These are phyloP conservation scores for Corymbia calophylla DNA, from an alignment of 441 rosid species.

Conservation along the genomic window DNA sequence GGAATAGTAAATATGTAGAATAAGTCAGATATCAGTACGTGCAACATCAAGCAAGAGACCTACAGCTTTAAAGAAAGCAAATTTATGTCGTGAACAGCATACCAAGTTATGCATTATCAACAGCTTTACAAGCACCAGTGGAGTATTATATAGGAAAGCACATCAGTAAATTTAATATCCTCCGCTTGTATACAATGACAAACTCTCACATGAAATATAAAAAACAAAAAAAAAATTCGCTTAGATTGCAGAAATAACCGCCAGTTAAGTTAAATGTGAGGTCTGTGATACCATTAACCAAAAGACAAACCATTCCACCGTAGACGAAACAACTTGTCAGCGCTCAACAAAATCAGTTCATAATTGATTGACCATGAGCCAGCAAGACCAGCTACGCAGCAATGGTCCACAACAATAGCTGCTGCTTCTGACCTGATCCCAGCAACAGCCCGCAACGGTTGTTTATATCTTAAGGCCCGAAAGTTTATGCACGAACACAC, in stretches of 20 bases:
- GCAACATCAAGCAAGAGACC: not conserved
- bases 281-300: not conserved
- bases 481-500: constrained; percentile 20
- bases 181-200: not conserved
- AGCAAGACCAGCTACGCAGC: constrained; percentile 6
- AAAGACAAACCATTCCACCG: not conserved
- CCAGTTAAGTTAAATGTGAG: not conserved
- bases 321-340: not conserved
- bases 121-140: not conserved
- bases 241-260: not conserved
- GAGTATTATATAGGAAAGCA: not conserved
- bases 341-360: not conserved
- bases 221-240: not conserved
- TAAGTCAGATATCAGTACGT: not conserved
- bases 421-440: constrained; percentile 9
- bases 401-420: not conserved
- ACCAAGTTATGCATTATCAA: not conserved
- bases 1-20: not conserved
- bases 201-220: not conserved
- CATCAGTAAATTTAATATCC: not conserved
- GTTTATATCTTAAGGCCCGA: constrained; percentile 18
- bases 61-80: not conserved
- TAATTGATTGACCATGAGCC: not conserved
- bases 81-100: not conserved
- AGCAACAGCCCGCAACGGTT: constrained; percentile 27